phyloP scores from a whole-genome alignment of 768 basidiomycete species.

The Punctularia strigosozonata region DNA sequence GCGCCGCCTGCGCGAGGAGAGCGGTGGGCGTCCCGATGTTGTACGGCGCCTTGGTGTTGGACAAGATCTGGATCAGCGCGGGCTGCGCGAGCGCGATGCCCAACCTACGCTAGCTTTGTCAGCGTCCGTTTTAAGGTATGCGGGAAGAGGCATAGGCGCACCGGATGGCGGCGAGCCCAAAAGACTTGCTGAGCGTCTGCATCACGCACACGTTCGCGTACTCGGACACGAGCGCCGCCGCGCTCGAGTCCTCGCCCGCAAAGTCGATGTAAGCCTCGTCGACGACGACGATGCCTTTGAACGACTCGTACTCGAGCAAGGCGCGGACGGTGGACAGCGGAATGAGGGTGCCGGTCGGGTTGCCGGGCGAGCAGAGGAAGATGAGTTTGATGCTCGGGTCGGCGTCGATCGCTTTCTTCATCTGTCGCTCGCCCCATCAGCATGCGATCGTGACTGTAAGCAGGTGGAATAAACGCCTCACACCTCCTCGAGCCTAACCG shows the following conservation, averaged over 20 bases:
- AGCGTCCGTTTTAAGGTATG: slow-evolving; percentile 1
- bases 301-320: slow-evolving; percentile 67
- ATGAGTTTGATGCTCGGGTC: slow-evolving; percentile 81
- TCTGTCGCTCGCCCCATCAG: no score
- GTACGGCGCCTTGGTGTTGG: slow-evolving; percentile 96
- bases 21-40: slow-evolving; percentile 91
- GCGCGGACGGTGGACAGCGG: slow-evolving; percentile 55
- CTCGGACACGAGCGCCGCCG: slow-evolving; percentile 58
- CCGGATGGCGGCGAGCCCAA: slow-evolving; percentile 93
- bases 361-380: slow-evolving; percentile 94
- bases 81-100: slow-evolving; percentile 88
- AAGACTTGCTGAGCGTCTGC: slow-evolving; percentile 94
- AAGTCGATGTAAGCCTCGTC: slow-evolving; percentile 99
- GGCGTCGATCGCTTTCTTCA: slow-evolving; percentile 54
- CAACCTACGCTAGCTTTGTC: slow-evolving; percentile 34
- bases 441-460: background rate
- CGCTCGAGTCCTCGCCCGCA: slow-evolving; percentile 46
- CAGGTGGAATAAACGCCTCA: slow-evolving; percentile 12
- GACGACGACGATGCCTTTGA: slow-evolving; percentile 86
- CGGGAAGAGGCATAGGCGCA: slow-evolving; percentile 22
- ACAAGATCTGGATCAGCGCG: slow-evolving; percentile 79
- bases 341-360: slow-evolving; percentile 86
- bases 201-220: slow-evolving; percentile 89
- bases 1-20: slow-evolving; percentile 65
- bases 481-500: slow-evolving; percentile 64